Base-by-base conservation (phyloP, 768 basidiomycete genomes). In the Boletales sp. region DNA sequence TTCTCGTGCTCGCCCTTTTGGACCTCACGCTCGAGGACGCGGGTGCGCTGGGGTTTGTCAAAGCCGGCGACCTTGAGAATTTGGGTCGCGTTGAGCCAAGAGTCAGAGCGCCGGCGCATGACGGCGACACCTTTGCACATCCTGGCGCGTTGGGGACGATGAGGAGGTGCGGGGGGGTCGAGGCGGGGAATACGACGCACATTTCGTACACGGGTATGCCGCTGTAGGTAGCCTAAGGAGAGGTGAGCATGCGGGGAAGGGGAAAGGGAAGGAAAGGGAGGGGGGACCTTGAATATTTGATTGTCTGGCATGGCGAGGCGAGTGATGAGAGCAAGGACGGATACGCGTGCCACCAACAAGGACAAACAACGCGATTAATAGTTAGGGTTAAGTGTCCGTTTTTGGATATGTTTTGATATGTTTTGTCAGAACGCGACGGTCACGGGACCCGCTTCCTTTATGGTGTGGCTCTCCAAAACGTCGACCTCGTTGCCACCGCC, bases 1-100 rank as follows among this genome's bases (percentile, higher is more conserved):
- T 99, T 99, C 72, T 98, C 95, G 69, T 99, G 96, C 60, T 93
- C 90, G 25, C 94, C 96, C 67, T 98, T 98, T 68, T 99, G 96
- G 8, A 99, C 86, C 71, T 99, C 96, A 57, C 96, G 83, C 70
- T 99, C 96, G 39, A 99, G 79, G 14, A 99, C 94, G 48, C 96
- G 85, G 51, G 96, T 99, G 43, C 96, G 78, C 66, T 98, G 96
- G 2, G 96, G 96, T 68, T 99, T 99, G 74, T 99, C 96, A 60
- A 98, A 98, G 10, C 95, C 96, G 28, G 94, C 96, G 59, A 99
- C 95, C 70, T 99, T 99, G 63, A 99, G 82, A 56, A 99, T 96
- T 67, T 95, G 93, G 1, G 96, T 99, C 71, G 96, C 96, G 80
- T 99, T 99, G 50, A 99, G 79, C 90, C 96, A 99, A 37, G 88